A percentile compares a stretch with the other conserved stretches of the same genome.
Evolutionary conservation across 129 eudicot genomes (phyloP).

Genomic region (Mikania micrantha): DNA sequence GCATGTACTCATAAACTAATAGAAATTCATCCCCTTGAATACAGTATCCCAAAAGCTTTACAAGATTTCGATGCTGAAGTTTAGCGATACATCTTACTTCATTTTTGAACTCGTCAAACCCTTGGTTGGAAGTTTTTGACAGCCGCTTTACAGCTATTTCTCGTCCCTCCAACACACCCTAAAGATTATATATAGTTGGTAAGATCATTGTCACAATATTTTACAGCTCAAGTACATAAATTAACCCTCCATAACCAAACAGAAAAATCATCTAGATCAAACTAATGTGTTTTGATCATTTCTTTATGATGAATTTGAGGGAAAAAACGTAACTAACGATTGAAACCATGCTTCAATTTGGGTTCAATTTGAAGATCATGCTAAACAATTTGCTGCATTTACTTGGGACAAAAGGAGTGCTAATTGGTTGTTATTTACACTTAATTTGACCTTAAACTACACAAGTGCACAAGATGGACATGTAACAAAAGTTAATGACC

Average conservation of each 20-base stretch:
- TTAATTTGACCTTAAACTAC: not conserved
- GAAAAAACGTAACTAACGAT: not conserved
- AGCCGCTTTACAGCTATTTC: constrained; percentile 15
- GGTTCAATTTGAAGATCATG: not conserved
- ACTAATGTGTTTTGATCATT: not conserved
- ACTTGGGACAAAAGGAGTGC: not conserved
- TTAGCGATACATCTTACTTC: constrained; percentile 12
- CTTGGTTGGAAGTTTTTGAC: constrained; percentile 15
- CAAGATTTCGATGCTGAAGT: constrained; percentile 35
- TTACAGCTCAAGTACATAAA: not conserved
- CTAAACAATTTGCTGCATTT: not conserved
- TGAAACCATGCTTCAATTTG: not conserved
- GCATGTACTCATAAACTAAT: constrained; percentile 20
- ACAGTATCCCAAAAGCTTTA: constrained; percentile 29
- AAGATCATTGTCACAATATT: not conserved
- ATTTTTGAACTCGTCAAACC: constrained; percentile 11
- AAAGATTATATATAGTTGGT: not conserved
- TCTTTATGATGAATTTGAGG: not conserved
- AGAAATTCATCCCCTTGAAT: constrained; percentile 13
- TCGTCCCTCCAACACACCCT: constrained; percentile 27
- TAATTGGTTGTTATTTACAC: not conserved
- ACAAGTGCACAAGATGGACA: not conserved
- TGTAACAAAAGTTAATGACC: not conserved
- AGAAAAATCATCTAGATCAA: not conserved
- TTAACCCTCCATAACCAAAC: not conserved